Percentiles rank a stretch among this genome's conserved stretches.
Conservation (phyloP, 202 grass and related monocot species). For the Hordeum pubiflorum region DNA sequence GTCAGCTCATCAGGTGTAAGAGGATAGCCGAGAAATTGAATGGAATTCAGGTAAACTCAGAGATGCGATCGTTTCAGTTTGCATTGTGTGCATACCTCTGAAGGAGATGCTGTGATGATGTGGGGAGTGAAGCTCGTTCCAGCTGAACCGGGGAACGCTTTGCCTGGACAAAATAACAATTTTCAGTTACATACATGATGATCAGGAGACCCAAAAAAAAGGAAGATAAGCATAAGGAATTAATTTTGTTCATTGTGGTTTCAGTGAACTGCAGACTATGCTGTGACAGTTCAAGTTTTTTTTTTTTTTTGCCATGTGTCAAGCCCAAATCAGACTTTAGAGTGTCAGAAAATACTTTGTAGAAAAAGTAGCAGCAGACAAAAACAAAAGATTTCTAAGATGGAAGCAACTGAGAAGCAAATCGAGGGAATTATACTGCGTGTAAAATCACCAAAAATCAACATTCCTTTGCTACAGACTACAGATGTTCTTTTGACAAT, state of each 20-base stretch:
- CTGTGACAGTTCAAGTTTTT: background rate
- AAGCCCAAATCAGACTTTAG: background rate
- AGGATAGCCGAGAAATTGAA: background rate
- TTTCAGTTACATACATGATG: background rate
- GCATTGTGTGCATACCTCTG: conserved; percentile 44
- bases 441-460: background rate
- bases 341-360: background rate
- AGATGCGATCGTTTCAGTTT: background rate
- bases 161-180: conserved; percentile 23
- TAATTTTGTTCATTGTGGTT: background rate
- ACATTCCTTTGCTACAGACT: background rate
- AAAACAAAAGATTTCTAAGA: background rate
- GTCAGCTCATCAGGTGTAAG: background rate
- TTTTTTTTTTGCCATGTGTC: background rate
- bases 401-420: background rate
- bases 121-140: conserved; percentile 89
- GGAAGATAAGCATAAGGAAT: background rate
- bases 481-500: background rate
- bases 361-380: background rate
- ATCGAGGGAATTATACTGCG: too few species aligned
- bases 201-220: background rate
- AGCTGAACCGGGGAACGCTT: conserved; percentile 71
- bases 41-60: background rate
- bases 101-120: conserved; percentile 72
- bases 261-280: background rate